Evolutionary conservation across 2,329 filamentous ascomycete species (phyloP).

Genomic region (Venturiaceae sp.): DNA sequence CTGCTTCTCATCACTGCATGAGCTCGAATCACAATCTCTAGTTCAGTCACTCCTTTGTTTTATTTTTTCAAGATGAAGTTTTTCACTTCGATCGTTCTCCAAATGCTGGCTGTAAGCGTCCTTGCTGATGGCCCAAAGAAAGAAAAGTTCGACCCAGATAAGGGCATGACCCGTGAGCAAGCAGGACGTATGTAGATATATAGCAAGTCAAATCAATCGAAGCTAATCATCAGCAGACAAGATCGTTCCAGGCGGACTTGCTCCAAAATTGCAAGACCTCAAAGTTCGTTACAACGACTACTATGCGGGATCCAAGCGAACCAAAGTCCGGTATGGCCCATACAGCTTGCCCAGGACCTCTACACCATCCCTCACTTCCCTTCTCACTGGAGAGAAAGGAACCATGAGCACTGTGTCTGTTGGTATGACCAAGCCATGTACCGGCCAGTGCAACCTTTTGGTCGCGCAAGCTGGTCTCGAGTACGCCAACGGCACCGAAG

Average conservation of each 20-base stretch:
- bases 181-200: background rate
- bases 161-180: background rate
- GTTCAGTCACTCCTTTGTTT: too few relatives aligned
- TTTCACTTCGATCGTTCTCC: background rate
- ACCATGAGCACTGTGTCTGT: slow-evolving; percentile 1
- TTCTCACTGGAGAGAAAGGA: background rate
- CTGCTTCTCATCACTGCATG: too few relatives aligned
- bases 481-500: slow-evolving; percentile 3
- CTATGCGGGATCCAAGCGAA: background rate
- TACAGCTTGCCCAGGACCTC: background rate
- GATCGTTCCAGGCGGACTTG: background rate
- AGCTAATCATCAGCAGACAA: background rate
- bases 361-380: background rate
- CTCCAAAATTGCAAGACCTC: background rate
- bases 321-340: slow-evolving; percentile 3
- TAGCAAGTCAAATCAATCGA: background rate
- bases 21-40: too few relatives aligned
- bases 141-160: too few relatives aligned
- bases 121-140: background rate
- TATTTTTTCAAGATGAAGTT: background rate
- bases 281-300: background rate
- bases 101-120: background rate
- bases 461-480: background rate
- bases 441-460: slow-evolving; percentile 1
- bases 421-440: background rate